Evolutionary conservation across 768 basidiomycete species (phyloP).

Genomic region (Podaxis mareebaensis): DNA sequence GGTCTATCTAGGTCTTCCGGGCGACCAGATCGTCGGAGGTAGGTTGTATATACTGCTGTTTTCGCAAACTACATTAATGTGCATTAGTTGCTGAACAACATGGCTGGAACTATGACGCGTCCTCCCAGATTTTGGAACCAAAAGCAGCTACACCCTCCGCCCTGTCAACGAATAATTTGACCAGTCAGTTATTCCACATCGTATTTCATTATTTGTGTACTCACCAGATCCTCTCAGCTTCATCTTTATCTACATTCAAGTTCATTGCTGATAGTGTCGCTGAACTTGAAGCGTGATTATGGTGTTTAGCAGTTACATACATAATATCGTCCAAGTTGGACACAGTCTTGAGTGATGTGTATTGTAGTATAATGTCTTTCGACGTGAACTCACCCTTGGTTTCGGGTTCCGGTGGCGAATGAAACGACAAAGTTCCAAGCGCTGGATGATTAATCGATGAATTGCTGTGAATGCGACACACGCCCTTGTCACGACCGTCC

Average conservation of each 20-base stretch:
- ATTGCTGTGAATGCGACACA: background rate
- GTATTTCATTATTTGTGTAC: slow-evolving; percentile 11
- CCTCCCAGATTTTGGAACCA: slow-evolving; percentile 48
- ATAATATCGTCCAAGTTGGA: background rate
- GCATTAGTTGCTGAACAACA: slow-evolving; percentile 40
- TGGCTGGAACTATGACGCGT: slow-evolving; percentile 54
- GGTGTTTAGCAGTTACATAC: background rate
- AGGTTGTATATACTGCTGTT: slow-evolving; percentile 11
- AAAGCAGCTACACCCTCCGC: background rate
- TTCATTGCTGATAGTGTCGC: slow-evolving; percentile 57
- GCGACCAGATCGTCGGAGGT: slow-evolving; percentile 42
- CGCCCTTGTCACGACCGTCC: background rate
- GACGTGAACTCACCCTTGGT: background rate
- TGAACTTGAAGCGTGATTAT: slow-evolving; percentile 38
- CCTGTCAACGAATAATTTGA: background rate
- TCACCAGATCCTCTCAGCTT: slow-evolving; percentile 27
- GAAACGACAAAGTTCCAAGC: background rate
- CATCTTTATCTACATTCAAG: slow-evolving; percentile 49
- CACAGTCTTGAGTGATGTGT: background rate
- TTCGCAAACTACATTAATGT: background rate
- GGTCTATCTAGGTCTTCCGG: slow-evolving; percentile 53
- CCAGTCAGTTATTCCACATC: slow-evolving; percentile 5
- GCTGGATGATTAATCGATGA: slow-evolving; percentile 9
- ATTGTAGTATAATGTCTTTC: background rate
- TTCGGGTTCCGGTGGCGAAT: background rate